Percentiles rank a stretch among this genome's conserved stretches.
Conservation (phyloP, 129 eudicot species). For the Daucus carota region DNA sequence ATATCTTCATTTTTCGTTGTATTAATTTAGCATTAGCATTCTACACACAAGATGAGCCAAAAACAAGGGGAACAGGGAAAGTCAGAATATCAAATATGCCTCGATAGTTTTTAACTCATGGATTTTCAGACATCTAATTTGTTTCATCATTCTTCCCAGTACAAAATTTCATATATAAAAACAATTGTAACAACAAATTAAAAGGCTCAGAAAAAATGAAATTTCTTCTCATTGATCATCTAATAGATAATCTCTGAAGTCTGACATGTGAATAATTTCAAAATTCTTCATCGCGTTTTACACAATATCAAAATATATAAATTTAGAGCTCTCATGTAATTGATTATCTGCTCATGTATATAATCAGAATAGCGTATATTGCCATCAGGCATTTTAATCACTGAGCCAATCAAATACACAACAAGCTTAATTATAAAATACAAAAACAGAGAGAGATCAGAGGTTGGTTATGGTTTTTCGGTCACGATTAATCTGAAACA, state of each 20-base stretch:
- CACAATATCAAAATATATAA: rapidly evolving
- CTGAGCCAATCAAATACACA: slow-evolving; percentile 20
- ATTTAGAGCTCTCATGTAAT: slow-evolving; percentile 45
- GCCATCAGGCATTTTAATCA: slow-evolving; percentile 63
- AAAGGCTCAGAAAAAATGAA: slow-evolving; percentile 31
- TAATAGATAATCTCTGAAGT: slow-evolving; percentile 40
- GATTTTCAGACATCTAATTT: slow-evolving; percentile 15
- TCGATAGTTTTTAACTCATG: slow-evolving; percentile 5
- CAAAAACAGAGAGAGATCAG: slow-evolving; percentile 32
- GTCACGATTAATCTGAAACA: slow-evolving; percentile 72
- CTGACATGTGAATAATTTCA: slow-evolving; percentile 58
- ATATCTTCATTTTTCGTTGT: no score
- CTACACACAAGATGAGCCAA: no score
- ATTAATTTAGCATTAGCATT: no score
- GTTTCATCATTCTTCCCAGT: slow-evolving; percentile 4
- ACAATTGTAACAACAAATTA: background rate
- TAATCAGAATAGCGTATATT: slow-evolving; percentile 70
- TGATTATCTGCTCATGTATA: slow-evolving; percentile 24
- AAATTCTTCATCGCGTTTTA: slow-evolving; percentile 37
- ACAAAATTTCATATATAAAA: background rate
- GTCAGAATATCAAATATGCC: slow-evolving; percentile 18
- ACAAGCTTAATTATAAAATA: background rate
- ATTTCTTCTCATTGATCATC: slow-evolving; percentile 28
- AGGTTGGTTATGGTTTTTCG: slow-evolving; percentile 52
- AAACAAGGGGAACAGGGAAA: background rate